Base-by-base conservation (phyloP, 306 rosid genomes). In the Calophaca sinica region DNA sequence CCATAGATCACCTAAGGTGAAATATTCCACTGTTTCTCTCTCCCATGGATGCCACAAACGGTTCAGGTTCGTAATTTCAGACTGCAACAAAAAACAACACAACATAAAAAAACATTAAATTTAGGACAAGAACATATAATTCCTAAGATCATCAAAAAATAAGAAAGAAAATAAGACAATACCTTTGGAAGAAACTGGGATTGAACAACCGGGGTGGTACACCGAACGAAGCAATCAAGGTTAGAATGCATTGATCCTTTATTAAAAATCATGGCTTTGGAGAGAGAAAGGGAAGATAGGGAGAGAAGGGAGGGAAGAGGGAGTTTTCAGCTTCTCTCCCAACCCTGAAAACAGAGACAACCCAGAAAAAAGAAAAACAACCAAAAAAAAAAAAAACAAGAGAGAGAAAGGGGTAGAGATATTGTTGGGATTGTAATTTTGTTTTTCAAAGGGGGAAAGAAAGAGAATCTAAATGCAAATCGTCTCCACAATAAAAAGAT, bases 1-100 rank as follows among this genome's bases (percentile, higher is more conserved):
- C 99, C 99, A 96, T 8, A 96, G 87, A 83, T 96, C 92, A 51
- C 89, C 84, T 79, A 96, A 72, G 7, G 91, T 88, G 81, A 96
- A 92, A 84, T 82, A 92, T 80, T 96, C 98, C 0, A 90, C 87
- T 38, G 42, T 88, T 81, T 96, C 99, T 83, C 97, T 92, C 76
- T 96, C 97, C 98, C 96, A 90, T 3, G 99, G 97, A 51, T 96
- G 98, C 99, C 99, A 96, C 32, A 92, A 73, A 33, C 97, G 88
- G 78, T 96, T 92, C 13, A 96, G 88, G 72, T 86, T 88, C 41
- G 84, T 86, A 53, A 90, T 88, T 80, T 96, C 99, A 1, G 83
- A 84, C 99, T 96, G 65, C 53, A 58, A 3, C 55, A 5, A 63
- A 29, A 55, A 55, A 42, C 0, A n/a, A 63, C 4, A 29, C 12